These are phyloP conservation scores for Cladosporium sp. DNA, from an alignment of 2,329 filamentous ascomycete genomes.

Conservation along the genomic window DNA sequence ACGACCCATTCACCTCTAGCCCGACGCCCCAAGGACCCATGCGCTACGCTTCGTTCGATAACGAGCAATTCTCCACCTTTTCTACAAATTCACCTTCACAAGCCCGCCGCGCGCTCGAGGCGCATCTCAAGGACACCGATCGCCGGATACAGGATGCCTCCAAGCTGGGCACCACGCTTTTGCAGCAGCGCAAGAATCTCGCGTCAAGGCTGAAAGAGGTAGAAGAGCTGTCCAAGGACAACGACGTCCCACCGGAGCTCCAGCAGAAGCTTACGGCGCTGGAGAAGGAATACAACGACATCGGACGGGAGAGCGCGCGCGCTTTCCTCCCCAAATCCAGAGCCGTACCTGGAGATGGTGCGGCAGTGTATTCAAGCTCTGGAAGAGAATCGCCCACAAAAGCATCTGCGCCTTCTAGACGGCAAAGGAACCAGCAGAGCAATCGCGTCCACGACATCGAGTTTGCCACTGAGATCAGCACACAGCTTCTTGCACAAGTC, in stretches of 20 bases:
- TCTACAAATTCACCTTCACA: constrained; percentile 78
- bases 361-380: constrained; percentile 64
- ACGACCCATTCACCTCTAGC: constrained; percentile 48
- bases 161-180: constrained; percentile 80
- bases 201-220: constrained; percentile 81
- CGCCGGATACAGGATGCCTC: constrained; percentile 88
- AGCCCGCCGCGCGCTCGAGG: constrained; percentile 83
- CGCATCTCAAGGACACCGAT: constrained; percentile 89
- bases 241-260: constrained; percentile 77
- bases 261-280: constrained; percentile 80
- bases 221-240: constrained; percentile 64
- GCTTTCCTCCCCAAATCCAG: constrained; percentile 76
- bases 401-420: constrained; percentile 74
- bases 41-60: constrained; percentile 81
- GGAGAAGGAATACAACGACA: constrained; percentile 92
- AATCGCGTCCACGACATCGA: constrained; percentile 93
- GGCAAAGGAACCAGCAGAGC: constrained; percentile 84
- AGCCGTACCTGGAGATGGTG: constrained; percentile 26
- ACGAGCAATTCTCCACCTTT: constrained; percentile 71
- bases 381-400: constrained; percentile 87
- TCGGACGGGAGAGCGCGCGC: constrained; percentile 83
- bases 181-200: constrained; percentile 83
- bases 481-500: constrained; percentile 89
- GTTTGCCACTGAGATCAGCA: constrained; percentile 97
- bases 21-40: constrained; percentile 50